phyloP scores from a whole-genome alignment of 805 yeast species.

The Sungouiella thailandica region DNA sequence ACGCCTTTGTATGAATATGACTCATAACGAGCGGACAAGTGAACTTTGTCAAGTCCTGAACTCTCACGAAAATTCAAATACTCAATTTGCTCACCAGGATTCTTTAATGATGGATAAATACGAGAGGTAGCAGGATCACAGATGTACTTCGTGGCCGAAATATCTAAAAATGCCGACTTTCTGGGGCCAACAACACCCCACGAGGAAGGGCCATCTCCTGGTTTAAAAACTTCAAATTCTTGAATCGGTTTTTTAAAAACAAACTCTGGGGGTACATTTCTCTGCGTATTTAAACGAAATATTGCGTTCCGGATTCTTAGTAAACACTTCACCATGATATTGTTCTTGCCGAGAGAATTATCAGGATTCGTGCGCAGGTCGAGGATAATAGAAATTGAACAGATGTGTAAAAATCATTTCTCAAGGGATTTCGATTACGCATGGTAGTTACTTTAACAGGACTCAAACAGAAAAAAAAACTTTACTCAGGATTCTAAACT shows the following conservation, averaged over 20 bases:
- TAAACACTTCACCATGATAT: constrained; percentile 14
- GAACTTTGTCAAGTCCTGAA: constrained; percentile 47
- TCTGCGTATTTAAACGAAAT: constrained; percentile 13
- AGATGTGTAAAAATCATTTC: no score
- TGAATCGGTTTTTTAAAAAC: constrained; percentile 25
- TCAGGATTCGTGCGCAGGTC: no score
- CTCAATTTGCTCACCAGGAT: constrained; percentile 24
- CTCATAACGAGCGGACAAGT: constrained; percentile 87
- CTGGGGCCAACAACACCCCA: constrained; percentile 37
- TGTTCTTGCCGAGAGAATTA: no score
- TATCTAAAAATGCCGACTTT: constrained; percentile 51
- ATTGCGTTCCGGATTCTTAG: constrained; percentile 20
- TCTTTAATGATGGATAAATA: constrained; percentile 46
- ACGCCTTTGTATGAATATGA: constrained; percentile 67
- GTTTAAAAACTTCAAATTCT: constrained; percentile 17
- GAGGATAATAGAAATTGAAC: neutral
- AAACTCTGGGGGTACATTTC: constrained; percentile 1
- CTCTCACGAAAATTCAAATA: constrained; percentile 31
- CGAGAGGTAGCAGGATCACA: constrained; percentile 51
- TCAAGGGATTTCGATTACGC: no score
- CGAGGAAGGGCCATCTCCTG: constrained; percentile 13
- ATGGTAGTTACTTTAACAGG: no score
- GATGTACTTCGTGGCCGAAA: constrained; percentile 51
- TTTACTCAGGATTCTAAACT: no score
- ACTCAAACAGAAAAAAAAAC: no score